Percentiles rank a stretch among this genome's conserved stretches.
phyloP scores from a whole-genome alignment of 208 protist species.

The Leishmania aethiopica region DNA sequence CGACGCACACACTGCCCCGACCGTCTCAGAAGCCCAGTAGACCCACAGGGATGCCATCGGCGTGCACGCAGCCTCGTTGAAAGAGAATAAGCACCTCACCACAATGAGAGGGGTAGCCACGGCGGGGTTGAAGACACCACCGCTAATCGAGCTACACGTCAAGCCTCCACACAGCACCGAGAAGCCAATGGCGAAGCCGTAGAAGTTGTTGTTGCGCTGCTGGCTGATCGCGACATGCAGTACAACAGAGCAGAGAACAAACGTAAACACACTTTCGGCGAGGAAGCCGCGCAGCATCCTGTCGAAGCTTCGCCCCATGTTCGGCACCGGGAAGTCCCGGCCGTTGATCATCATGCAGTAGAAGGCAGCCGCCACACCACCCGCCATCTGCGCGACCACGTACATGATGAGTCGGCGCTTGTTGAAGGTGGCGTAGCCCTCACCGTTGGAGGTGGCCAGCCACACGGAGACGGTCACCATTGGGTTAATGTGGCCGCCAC shows the following conservation, averaged over 20 bases:
- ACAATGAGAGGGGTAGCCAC: constrained; percentile 68
- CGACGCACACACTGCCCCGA: constrained; percentile 66
- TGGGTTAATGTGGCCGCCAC: constrained; percentile 83
- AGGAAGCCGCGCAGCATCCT: constrained; percentile 74
- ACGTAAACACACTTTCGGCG: constrained; percentile 80
- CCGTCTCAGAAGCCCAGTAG: constrained; percentile 63
- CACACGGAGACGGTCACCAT: constrained; percentile 82
- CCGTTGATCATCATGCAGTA: constrained; percentile 74
- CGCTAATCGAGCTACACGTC: constrained; percentile 59
- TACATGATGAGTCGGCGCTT: constrained; percentile 69
- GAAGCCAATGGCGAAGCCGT: constrained; percentile 81
- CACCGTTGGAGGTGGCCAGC: constrained; percentile 49
- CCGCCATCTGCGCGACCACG: constrained; percentile 74
- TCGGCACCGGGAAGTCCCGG: constrained; percentile 61
- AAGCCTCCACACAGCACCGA: constrained; percentile 71
- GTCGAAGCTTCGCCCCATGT: constrained; percentile 61
- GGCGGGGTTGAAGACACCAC: constrained; percentile 82
- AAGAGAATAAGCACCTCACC: constrained; percentile 67
- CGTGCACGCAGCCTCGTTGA: constrained; percentile 40
- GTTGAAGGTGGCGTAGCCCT: constrained; percentile 46
- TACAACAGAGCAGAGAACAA: constrained; percentile 79
- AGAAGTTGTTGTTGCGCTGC: constrained; percentile 77
- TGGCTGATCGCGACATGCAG: constrained; percentile 74
- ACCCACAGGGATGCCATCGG: constrained; percentile 73
- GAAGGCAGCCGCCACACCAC: constrained; percentile 57